Percentiles rank a stretch among this genome's conserved stretches.
Evolutionary conservation across 805 yeast species (phyloP).

Genomic region (Cyberlindnera japonica): DNA sequence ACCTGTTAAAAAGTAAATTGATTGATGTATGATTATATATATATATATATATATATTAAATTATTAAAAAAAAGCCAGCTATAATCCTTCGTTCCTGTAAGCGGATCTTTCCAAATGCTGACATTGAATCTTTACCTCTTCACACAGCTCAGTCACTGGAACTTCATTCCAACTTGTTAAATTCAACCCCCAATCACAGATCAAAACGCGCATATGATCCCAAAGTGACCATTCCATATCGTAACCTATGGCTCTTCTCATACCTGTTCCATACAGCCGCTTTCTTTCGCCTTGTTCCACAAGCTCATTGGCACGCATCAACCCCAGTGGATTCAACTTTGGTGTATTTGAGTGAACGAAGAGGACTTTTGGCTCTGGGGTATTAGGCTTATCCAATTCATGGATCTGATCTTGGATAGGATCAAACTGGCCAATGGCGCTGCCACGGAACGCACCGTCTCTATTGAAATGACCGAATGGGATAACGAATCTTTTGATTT

Average conservation of each 20-base stretch:
- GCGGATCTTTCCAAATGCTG: constrained; percentile 3
- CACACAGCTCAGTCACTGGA: constrained; percentile 11
- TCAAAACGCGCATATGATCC: constrained; percentile 50
- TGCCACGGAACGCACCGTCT: constrained; percentile 42
- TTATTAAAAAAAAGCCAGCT: background rate
- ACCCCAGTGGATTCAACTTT: constrained; percentile 57
- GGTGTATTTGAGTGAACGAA: constrained; percentile 69
- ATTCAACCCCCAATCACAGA: constrained; percentile 45
- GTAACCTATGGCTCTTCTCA: constrained; percentile 47
- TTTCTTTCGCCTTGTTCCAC: constrained; percentile 43
- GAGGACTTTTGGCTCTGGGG: constrained; percentile 50
- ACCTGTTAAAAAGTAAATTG: too few species aligned
- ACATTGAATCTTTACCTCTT: constrained; percentile 7
- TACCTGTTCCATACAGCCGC: constrained; percentile 55
- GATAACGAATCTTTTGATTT: constrained; percentile 51
- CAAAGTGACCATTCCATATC: constrained; percentile 58
- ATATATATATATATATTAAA: background rate
- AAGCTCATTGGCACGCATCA: constrained; percentile 39
- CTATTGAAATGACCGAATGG: constrained; percentile 51
- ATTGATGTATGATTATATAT: background rate
- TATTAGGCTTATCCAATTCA: constrained; percentile 29
- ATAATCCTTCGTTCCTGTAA: constrained; percentile 2
- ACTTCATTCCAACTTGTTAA: constrained; percentile 36
- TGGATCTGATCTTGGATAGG: constrained; percentile 48
- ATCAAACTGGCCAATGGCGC: constrained; percentile 62